Base-by-base conservation (phyloP, 140 eudicot genomes). In the Oenanthe javanica region DNA sequence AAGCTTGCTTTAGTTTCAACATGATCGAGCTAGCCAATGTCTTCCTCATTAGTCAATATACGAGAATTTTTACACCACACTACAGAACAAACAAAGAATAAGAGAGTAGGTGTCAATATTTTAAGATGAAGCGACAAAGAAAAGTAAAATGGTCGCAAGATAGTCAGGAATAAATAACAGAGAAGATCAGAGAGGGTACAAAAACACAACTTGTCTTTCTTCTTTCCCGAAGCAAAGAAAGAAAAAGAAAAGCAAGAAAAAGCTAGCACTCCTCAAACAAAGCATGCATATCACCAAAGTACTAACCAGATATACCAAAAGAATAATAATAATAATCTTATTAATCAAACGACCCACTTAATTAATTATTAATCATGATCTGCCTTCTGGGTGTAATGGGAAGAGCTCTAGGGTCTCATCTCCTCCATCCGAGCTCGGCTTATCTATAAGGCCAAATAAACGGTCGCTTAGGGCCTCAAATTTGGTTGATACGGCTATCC, bases 341-440 rank as follows among this genome's bases (percentile, higher is more conserved):
- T 69, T 59, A 3, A 7, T 27, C 23, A 42, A 19, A 18, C 0
- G 19, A 5, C 23, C 14, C 72, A 18, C 85, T 46, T 72, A 43
- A 72, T 84, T 84, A 81, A 87, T 59, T 21, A 7, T 0, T 57
- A 2, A 21, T 59, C 69, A 3, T 59, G 36, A 59, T 88, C 88
- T 88, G 83, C 91, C 89, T 87, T 93, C 98, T 0, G 97, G 98
- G 83, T 87, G 98, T 78, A 93, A 84, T 77, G 98, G 98, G 77
- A 93, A 93, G 45, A 93, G 90, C 87, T 93, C 86, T 49, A 93
- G 89, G 50, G 97, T 93, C 85, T 88, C 84, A 83, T 66, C 18
- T 66, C 2, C 19, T 11, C 7, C 19, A 4, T 27, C 16, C 2
- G 2, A 8, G 14, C 0, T 4, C 19, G 16, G 9, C 7, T 66